Percentiles rank a stretch among this genome's conserved stretches.
These are phyloP conservation scores for Paraconiothyrium brasiliense DNA, from an alignment of 2,329 filamentous ascomycete species.

Conservation along the genomic window DNA sequence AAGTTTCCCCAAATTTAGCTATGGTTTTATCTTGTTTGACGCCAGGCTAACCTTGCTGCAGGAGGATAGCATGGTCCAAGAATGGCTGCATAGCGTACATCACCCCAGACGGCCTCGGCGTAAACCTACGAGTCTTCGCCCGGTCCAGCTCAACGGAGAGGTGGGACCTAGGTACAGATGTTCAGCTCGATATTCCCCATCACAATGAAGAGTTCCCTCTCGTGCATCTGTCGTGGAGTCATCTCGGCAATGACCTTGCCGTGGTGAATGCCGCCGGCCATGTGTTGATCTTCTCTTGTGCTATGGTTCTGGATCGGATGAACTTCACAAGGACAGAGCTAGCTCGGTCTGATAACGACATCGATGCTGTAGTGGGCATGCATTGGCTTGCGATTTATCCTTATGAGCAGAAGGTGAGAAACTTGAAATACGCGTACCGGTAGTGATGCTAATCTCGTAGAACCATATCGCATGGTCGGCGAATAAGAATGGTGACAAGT, in stretches of 20 bases:
- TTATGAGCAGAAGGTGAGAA: conserved; percentile 49
- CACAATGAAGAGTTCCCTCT: conserved; percentile 72
- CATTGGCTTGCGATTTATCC: conserved; percentile 75
- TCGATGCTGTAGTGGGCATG: conserved; percentile 80
- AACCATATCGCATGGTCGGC: conserved; percentile 52
- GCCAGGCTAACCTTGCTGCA: conserved; percentile 46
- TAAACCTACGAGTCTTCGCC: conserved; percentile 78
- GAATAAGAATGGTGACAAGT: conserved; percentile 58
- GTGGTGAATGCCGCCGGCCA: conserved; percentile 82
- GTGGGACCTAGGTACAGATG: conserved; percentile 82
- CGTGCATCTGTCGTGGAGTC: conserved; percentile 85
- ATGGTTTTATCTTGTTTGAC: background rate
- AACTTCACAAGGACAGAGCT: conserved; percentile 69
- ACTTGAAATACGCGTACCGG: background rate
- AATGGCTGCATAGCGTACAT: conserved; percentile 86
- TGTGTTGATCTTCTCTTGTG: conserved; percentile 77
- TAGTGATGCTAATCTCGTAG: conserved; percentile 29
- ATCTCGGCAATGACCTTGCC: conserved; percentile 79
- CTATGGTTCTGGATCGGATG: conserved; percentile 77
- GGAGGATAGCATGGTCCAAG: conserved; percentile 87
- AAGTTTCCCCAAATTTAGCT: no score
- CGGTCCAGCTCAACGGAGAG: conserved; percentile 73
- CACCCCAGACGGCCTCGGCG: conserved; percentile 71
- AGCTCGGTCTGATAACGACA: conserved; percentile 75
- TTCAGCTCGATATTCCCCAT: conserved; percentile 69